Base-by-base conservation (phyloP, 768 basidiomycete species). In the Leccinum fibrillosum region DNA sequence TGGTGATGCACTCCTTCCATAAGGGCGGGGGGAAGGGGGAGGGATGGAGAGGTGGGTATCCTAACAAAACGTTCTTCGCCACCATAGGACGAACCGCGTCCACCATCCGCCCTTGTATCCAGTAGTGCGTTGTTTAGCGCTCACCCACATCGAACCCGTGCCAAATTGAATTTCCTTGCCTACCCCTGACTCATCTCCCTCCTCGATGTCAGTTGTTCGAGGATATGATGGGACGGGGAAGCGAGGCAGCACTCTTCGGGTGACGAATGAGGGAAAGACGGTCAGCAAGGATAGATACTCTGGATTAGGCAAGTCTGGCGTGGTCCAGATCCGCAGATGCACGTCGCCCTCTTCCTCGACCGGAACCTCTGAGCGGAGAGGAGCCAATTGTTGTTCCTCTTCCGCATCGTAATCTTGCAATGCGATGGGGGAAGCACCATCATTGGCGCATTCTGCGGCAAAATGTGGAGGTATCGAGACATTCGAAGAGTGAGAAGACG, bases 71-170 rank as follows among this genome's bases (percentile, higher is more conserved):
- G 88, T 62, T 72, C 81, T 82, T 70, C 82, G 83, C 82, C 86
- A 90, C 93, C 93, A 94, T 49, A 85, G 72, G 64, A 83, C 75
- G 67, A 94, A 85, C 61, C 88, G 78, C 47, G 83, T 83, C 90
- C 90, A 94, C 83, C 86, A 89, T 47, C 83, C 78, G 21, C 92
- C 91, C 66, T 83, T 77, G 85, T 86, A 93, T 11, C 84, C 87
- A 28, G 80, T 78, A 39, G 74, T 72, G 37, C 93, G 85, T 47
- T 73, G 67, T 64, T 80, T 83, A 21, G 78, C 68, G 55, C 90
- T 86, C 28, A 91, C 74, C 86, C 89, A 91, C 82, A 95, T 88
- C 49, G 80, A 77, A 8, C 92, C 92, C n/a, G 92, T 94, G 19
- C 92, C 92, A 69, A 85, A 84, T 30, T 80, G 81, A 57, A 93